These are phyloP conservation scores for Drosera spatulata DNA, from an alignment of 179 eudicot genomes.

Conservation along the genomic window DNA sequence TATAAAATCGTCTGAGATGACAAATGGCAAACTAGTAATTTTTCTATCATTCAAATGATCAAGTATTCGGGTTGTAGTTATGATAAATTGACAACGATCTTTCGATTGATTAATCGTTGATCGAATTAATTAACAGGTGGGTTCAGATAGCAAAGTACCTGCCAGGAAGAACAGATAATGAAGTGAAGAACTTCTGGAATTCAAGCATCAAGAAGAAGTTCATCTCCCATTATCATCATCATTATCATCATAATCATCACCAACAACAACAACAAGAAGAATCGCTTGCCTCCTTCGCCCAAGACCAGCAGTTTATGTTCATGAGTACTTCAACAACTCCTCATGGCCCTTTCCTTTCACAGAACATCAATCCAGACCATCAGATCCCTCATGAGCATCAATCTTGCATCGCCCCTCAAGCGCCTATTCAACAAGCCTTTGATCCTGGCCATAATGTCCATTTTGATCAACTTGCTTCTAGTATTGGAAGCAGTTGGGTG, in stretches of 20 bases:
- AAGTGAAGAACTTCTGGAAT: conserved; percentile 86
- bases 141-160: conserved; percentile 80
- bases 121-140: conserved; percentile 34
- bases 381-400: neutral
- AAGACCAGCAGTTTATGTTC: neutral
- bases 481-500: neutral
- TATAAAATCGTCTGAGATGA: no score
- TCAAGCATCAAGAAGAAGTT: conserved; percentile 78
- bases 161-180: conserved; percentile 11
- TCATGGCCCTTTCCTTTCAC: neutral
- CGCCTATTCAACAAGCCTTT: neutral
- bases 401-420: neutral
- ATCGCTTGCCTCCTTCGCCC: neutral
- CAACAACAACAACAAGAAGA: neutral
- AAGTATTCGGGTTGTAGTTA: neutral
- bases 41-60: neutral
- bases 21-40: no score
- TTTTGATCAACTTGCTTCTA: neutral
- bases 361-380: neutral
- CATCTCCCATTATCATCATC: conserved; percentile 14
- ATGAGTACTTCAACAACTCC: neutral
- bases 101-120: neutral
- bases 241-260: neutral
- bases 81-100: neutral
- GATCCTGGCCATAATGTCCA: neutral